Evolutionary conservation across 495 filamentous ascomycete species (phyloP).

Genomic region (Aspergillus nidulans): DNA sequence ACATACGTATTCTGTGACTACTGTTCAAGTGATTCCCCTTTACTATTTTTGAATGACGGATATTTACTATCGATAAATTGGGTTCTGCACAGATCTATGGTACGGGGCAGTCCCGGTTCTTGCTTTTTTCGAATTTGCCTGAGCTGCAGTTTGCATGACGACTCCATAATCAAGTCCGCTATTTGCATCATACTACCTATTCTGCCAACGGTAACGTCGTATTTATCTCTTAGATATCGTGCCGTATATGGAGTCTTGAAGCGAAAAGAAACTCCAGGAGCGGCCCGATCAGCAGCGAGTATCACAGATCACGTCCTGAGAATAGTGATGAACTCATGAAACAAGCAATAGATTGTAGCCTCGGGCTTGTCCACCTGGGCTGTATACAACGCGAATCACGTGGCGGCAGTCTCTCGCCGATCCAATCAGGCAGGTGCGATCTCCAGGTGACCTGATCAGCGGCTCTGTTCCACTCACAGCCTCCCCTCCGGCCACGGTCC

Average conservation of each 20-base stretch:
- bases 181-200: too few species aligned
- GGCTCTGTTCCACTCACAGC: not conserved
- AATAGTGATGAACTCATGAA: too few species aligned
- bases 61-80: not conserved
- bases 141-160: not conserved
- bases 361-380: too few species aligned
- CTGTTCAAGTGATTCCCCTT: conserved; percentile 27
- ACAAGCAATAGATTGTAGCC: too few species aligned
- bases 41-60: conserved; percentile 12
- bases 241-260: too few species aligned
- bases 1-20: conserved; percentile 16
- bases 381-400: not conserved
- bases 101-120: not conserved
- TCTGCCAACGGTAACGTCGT: too few species aligned
- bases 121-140: not conserved
- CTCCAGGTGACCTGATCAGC: conserved; percentile 9
- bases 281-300: too few species aligned
- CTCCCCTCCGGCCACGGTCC: not conserved
- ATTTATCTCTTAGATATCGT: too few species aligned
- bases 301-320: too few species aligned
- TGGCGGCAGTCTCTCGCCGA: not conserved
- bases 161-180: too few species aligned
- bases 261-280: too few species aligned
- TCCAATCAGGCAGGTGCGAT: conserved; percentile 15
- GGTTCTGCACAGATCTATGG: not conserved